phyloP scores from a whole-genome alignment of 2,329 filamentous ascomycete species.

The Amesomyces nigricolor region DNA sequence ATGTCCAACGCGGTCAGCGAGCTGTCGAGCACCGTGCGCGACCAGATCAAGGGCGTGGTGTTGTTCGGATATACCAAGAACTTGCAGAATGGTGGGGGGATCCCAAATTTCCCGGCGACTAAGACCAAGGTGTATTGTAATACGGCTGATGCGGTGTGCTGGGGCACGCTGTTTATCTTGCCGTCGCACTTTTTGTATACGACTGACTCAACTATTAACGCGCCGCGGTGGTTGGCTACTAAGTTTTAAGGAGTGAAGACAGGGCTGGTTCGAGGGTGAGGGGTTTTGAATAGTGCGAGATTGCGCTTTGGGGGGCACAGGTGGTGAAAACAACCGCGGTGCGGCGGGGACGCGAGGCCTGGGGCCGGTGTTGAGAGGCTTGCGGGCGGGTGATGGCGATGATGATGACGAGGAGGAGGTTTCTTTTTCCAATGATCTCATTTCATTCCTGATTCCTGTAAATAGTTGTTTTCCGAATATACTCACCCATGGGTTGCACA shows the following conservation, averaged over 20 bases:
- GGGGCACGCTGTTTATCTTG: slow-evolving; percentile 33
- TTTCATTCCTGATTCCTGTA: slow-evolving; percentile 4
- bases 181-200: slow-evolving; percentile 29
- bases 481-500: slow-evolving; percentile 11
- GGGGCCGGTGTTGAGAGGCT: background rate
- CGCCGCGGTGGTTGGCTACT: slow-evolving; percentile 1
- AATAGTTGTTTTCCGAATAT: slow-evolving; percentile 7
- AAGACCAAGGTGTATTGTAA: slow-evolving; percentile 37
- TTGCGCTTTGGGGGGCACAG: background rate
- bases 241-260: background rate
- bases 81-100: slow-evolving; percentile 35
- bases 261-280: background rate
- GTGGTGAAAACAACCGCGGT: background rate
- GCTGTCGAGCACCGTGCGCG: slow-evolving; percentile 28
- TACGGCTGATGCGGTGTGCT: slow-evolving; percentile 28
- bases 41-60: slow-evolving; percentile 32
- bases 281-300: background rate
- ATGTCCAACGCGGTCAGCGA: slow-evolving; percentile 36
- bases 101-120: slow-evolving; percentile 34
- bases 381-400: background rate
- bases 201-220: background rate
- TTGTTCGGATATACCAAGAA: slow-evolving; percentile 39
- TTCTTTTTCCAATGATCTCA: slow-evolving; percentile 3
- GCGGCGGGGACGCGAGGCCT: too few species aligned
- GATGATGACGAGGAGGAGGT: background rate